phyloP scores from a whole-genome alignment of 768 basidiomycete genomes.

The Mycena crocata region DNA sequence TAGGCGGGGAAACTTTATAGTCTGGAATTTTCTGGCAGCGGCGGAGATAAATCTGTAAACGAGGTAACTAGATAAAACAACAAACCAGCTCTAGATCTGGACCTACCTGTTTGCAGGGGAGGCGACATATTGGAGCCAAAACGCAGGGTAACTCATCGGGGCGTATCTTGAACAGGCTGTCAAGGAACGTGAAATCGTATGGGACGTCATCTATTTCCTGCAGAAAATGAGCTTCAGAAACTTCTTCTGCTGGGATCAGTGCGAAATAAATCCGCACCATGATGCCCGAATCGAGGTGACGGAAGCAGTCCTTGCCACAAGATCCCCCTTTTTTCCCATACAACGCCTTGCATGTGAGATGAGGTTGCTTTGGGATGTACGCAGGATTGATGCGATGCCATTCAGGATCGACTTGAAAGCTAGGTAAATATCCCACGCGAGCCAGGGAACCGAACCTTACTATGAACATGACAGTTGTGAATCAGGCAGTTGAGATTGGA shows the following conservation, averaged over 20 bases:
- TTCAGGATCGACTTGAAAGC: background rate
- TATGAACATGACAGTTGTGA: conserved; percentile 1
- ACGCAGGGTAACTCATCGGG: conserved; percentile 65
- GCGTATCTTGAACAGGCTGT: conserved; percentile 52
- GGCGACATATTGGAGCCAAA: conserved; percentile 59
- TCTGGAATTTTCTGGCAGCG: background rate
- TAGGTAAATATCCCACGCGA: background rate
- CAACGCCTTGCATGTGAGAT: conserved; percentile 26
- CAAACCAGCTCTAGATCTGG: background rate
- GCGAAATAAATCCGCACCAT: background rate
- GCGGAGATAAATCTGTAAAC: background rate
- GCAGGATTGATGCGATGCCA: background rate
- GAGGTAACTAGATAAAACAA: background rate
- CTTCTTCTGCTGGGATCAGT: background rate
- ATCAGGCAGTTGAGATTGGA: conserved; percentile 15
- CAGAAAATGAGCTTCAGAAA: background rate
- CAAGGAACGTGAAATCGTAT: conserved; percentile 41
- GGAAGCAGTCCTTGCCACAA: conserved; percentile 39
- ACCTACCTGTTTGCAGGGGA: conserved; percentile 59
- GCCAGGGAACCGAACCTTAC: background rate
- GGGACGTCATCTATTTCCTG: background rate
- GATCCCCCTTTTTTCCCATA: background rate
- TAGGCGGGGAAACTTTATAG: background rate
- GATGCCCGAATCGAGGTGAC: background rate
- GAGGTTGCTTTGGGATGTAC: conserved; percentile 25